Evolutionary conservation across 257 asterid genomes (phyloP).

Genomic region (Galeopsis tetrahit): DNA sequence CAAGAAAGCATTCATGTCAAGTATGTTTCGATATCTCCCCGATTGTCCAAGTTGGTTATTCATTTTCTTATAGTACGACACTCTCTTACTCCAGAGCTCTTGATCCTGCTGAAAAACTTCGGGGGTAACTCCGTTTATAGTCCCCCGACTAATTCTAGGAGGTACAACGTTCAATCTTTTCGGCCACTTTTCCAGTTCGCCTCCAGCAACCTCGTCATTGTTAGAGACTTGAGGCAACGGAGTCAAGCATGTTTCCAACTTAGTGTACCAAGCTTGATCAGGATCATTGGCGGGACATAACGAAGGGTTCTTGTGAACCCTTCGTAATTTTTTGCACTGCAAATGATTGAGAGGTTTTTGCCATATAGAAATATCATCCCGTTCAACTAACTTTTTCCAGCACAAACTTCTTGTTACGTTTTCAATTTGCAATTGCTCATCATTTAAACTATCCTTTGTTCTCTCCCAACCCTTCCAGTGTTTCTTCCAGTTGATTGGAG

Average conservation of each 20-base stretch:
- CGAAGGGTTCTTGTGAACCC: conserved; percentile 42
- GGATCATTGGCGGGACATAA: conserved; percentile 65
- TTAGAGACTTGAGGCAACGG: conserved; percentile 67
- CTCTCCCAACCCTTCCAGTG: conserved; percentile 84
- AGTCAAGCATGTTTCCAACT: conserved; percentile 68
- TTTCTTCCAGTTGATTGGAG: conserved; percentile 84
- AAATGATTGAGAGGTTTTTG: conserved; percentile 76
- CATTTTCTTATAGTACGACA: conserved; percentile 66
- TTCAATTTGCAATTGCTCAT: conserved; percentile 78
- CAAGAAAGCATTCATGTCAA: conserved; percentile 83
- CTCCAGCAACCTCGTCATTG: conserved; percentile 63
- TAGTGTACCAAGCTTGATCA: conserved; percentile 76
- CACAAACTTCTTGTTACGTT: conserved; percentile 67
- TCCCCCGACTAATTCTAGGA: conserved; percentile 67
- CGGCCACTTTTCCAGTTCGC: conserved; percentile 75
- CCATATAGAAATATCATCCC: conserved; percentile 80
- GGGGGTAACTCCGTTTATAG: conserved; percentile 48
- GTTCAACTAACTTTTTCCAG: conserved; percentile 84
- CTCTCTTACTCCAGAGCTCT: conserved; percentile 68
- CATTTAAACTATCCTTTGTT: conserved; percentile 61
- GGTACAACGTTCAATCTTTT: conserved; percentile 58
- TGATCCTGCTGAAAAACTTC: conserved; percentile 50
- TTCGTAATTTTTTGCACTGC: conserved; percentile 45
- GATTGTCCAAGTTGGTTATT: conserved; percentile 55
- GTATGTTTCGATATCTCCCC: conserved; percentile 71